phyloP scores from a whole-genome alignment of 1,139 yeast species.

The Suhomyces anneliseae region DNA sequence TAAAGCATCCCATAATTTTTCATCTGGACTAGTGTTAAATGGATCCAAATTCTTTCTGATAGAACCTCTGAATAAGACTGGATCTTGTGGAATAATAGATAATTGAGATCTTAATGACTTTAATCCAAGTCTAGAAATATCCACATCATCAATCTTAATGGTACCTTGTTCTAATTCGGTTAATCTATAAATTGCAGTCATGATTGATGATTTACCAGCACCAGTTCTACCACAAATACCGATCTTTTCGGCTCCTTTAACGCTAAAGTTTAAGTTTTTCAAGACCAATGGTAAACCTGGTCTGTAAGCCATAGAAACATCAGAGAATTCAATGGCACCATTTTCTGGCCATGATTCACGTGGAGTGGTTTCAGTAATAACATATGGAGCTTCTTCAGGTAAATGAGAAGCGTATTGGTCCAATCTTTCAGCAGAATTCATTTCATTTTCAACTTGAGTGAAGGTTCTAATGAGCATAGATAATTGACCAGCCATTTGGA shows the following conservation, averaged over 20 bases:
- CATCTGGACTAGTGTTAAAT: constrained; percentile 51
- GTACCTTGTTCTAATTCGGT: constrained; percentile 55
- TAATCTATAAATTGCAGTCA: constrained; percentile 64
- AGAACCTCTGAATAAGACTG: constrained; percentile 67
- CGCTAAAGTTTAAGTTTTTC: constrained; percentile 47
- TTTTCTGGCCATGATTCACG: constrained; percentile 43
- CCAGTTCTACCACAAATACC: constrained; percentile 84
- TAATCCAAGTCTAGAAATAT: constrained; percentile 56
- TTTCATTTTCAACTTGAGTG: constrained; percentile 75
- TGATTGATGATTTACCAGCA: constrained; percentile 73
- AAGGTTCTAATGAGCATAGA: constrained; percentile 50
- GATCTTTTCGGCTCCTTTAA: constrained; percentile 58
- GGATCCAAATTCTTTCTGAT: constrained; percentile 70
- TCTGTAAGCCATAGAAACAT: constrained; percentile 69
- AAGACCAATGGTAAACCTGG: constrained; percentile 74
- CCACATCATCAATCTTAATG: constrained; percentile 59
- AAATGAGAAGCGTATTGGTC: constrained; percentile 59
- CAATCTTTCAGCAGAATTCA: constrained; percentile 85
- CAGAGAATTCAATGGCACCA: constrained; percentile 53
- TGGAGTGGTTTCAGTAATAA: constrained; percentile 51
- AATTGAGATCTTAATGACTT: constrained; percentile 58
- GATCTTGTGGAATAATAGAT: constrained; percentile 79
- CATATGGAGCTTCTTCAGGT: constrained; percentile 43
- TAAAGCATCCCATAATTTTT: constrained; percentile 49
- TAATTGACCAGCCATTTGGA: constrained; percentile 50